Conservation (phyloP, 805 yeast genomes). For the Suhomyces emberorum region DNA sequence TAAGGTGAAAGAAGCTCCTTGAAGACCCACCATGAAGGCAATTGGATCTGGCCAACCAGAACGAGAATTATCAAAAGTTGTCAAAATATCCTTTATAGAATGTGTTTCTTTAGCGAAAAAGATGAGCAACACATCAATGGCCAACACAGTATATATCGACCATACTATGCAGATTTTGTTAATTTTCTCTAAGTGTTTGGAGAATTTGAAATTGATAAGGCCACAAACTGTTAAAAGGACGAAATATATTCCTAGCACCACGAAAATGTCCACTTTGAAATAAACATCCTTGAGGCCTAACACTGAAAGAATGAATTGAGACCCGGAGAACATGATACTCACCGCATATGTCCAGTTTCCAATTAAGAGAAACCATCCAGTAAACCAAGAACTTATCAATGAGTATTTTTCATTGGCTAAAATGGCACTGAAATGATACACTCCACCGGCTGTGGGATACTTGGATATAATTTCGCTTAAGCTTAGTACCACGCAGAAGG, state of each 20-base stretch:
- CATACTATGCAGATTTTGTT: conserved; percentile 70
- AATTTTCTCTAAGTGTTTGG: conserved; percentile 57
- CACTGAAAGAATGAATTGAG: conserved; percentile 67
- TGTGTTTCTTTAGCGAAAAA: conserved; percentile 58
- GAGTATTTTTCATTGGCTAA: conserved; percentile 57
- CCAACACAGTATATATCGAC: conserved; percentile 67
- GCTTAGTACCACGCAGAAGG: conserved; percentile 64
- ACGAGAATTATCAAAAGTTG: conserved; percentile 65
- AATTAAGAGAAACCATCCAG: conserved; percentile 70
- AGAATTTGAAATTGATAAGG: conserved; percentile 58
- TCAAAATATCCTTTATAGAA: conserved; percentile 55
- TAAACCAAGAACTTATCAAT: conserved; percentile 65
- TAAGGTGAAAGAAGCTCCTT: conserved; percentile 73
- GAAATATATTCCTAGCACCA: conserved; percentile 57
- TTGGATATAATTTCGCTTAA: conserved; percentile 75
- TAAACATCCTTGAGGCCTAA: conserved; percentile 59
- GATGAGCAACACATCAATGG: conserved; percentile 61
- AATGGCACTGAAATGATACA: conserved; percentile 74
- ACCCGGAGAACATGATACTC: conserved; percentile 70
- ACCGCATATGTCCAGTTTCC: conserved; percentile 80
- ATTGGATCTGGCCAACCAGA: conserved; percentile 74
- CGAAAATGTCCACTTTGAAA: conserved; percentile 53
- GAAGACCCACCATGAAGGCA: conserved; percentile 75
- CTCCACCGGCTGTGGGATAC: conserved; percentile 73
- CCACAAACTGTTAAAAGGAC: conserved; percentile 57